A percentile compares a stretch with the other conserved stretches of the same genome.
These are phyloP conservation scores for Medicago ruthenica DNA, from an alignment of 306 rosid species.

Conservation along the genomic window DNA sequence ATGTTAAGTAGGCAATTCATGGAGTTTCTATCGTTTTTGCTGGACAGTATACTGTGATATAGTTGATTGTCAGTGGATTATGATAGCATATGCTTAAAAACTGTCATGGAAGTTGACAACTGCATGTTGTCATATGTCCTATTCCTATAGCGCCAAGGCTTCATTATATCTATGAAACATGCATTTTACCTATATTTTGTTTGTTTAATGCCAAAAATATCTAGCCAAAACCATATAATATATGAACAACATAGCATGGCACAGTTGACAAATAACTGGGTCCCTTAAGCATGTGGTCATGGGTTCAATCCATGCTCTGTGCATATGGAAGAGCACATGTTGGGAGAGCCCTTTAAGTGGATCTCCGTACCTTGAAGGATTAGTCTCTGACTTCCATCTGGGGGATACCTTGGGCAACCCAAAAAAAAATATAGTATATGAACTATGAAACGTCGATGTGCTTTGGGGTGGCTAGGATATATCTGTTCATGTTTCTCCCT, in stretches of 20 bases:
- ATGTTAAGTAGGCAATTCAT: background rate
- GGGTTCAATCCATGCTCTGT: too few relatives aligned
- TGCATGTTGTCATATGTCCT: background rate
- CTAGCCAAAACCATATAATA: slow-evolving; percentile 17
- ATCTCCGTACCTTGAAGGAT: too few relatives aligned
- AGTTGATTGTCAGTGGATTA: slow-evolving; percentile 20
- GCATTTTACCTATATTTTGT: slow-evolving; percentile 4
- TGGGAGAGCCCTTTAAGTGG: too few relatives aligned
- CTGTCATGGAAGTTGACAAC: slow-evolving; percentile 22
- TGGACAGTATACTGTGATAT: slow-evolving; percentile 1
- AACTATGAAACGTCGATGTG: slow-evolving; percentile 9
- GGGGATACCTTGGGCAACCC: too few relatives aligned
- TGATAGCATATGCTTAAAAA: background rate
- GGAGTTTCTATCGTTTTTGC: slow-evolving; percentile 22
- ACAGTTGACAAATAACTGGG: background rate
- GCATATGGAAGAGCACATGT: too few relatives aligned
- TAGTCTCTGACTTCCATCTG: too few relatives aligned
- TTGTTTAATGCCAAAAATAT: background rate
- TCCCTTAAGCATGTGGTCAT: too few relatives aligned
- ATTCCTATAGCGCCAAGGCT: slow-evolving; percentile 31
- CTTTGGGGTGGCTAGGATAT: slow-evolving; percentile 30
- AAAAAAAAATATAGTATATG: slow-evolving; percentile 1
- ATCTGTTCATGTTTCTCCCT: background rate
- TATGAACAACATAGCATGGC: background rate
- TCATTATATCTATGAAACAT: slow-evolving; percentile 7